Conservation (phyloP, 2,329 filamentous ascomycete genomes). For the Fusarium aywerte region DNA sequence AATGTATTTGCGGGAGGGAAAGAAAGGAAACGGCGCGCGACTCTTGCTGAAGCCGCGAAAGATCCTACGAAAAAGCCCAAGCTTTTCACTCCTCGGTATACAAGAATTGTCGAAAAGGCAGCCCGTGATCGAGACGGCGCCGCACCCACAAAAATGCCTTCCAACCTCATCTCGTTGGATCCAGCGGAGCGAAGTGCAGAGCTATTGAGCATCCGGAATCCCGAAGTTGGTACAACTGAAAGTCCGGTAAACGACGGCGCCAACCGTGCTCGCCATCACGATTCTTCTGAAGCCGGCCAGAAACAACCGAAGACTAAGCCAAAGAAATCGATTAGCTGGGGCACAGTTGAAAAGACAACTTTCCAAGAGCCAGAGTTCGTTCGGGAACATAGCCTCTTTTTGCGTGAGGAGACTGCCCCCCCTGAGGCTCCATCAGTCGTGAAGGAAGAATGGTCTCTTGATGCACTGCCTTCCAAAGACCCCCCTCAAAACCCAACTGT, state of each 20-base stretch:
- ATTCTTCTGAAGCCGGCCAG: neutral
- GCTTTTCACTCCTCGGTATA: conserved; percentile 52
- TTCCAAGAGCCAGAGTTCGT: conserved; percentile 43
- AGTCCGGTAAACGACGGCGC: neutral
- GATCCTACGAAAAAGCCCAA: conserved; percentile 57
- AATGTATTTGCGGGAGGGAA: conserved; percentile 62
- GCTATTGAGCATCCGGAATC: neutral
- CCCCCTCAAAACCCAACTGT: neutral
- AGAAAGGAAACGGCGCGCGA: conserved; percentile 50
- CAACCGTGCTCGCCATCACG: conserved; percentile 22
- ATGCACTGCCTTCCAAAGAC: neutral
- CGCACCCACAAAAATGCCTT: conserved; percentile 52
- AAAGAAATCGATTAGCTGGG: conserved; percentile 47
- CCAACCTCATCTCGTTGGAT: conserved; percentile 47
- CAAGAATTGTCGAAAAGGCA: conserved; percentile 56
- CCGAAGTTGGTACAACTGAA: conserved; percentile 26
- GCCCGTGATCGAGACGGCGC: conserved; percentile 58
- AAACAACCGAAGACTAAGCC: conserved; percentile 25
- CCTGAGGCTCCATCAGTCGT: neutral
- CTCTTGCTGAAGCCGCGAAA: conserved; percentile 53
- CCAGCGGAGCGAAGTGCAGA: conserved; percentile 30
- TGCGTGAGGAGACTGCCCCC: conserved; percentile 12
- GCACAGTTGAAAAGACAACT: conserved; percentile 27
- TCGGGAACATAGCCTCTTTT: conserved; percentile 41
- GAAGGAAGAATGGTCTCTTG: conserved; percentile 2